Base-by-base conservation (phyloP, 768 basidiomycete species). In the Lactarius vividus region DNA sequence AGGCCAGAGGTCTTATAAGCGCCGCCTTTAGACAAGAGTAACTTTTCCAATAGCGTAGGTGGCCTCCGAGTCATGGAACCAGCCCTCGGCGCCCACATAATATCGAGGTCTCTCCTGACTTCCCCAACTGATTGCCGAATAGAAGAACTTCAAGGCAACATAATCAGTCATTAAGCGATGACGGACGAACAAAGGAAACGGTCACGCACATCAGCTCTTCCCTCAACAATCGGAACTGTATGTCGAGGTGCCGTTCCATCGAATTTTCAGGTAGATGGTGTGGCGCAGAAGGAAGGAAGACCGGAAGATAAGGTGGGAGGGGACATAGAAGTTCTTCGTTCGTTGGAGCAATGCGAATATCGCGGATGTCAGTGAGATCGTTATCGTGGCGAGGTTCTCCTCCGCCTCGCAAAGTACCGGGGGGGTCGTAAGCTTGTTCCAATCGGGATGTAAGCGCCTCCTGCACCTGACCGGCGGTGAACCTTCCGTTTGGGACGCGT, bases 171-270 rank as follows among this genome's bases (percentile, higher is more conserved):
- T 28, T 7, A 57, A 33, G 13, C 46, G 40, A 46, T 10, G 29
- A 44, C 28, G 5, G 46, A n/a, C n/a, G 10, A 46, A 23, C 4
- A 46, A n/a, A 0, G 10, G 46, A 46, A 23, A 46, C 46, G n/a
- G 31, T 40, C 6, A 73, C 84, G 29, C 70, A 88, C 84, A 81
- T 88, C 26, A 88, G 75, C 64, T 92, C 91, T 68, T 91, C 91
- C 44, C 91, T 79, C 40, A 92, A 76, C 0, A 92, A 79, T 40
- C 91, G 84, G 73, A 89, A 92, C 69, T 92, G 89, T 4, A 88
- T 82, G 63, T 93, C 91, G 15, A 91, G 75, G 26, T 87, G 77
- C 9, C 85, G 78, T 63, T 88, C 81, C 83, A 92, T 89, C 23
- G 84, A 84, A 18, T 80, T 80, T 2, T 74, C 67, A 0, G 83